Conservation (phyloP, 2,329 filamentous ascomycete species). For the Pseudocercospora ulei region DNA sequence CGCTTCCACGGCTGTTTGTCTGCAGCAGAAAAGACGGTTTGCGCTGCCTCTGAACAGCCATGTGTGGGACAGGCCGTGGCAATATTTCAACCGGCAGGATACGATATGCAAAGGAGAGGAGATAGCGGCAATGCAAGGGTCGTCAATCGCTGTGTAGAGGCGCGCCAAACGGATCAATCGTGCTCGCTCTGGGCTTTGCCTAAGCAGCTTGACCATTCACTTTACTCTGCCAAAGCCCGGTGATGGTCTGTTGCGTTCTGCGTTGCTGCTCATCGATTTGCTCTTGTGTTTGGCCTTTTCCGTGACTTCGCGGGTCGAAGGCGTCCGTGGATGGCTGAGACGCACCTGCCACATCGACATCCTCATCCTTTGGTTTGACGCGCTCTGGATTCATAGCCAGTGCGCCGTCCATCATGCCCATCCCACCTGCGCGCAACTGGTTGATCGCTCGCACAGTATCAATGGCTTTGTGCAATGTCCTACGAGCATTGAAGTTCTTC, state of each 20-base stretch:
- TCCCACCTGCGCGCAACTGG: conserved; percentile 52
- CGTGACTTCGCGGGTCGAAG: conserved; percentile 51
- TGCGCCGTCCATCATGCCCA: conserved; percentile 53
- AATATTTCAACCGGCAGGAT: too few species aligned
- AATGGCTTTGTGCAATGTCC: conserved; percentile 57
- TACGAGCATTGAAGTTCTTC: conserved; percentile 60
- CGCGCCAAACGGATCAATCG: too few species aligned
- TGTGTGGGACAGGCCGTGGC: too few species aligned
- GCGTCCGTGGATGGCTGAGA: conserved; percentile 26
- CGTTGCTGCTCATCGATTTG: conserved; percentile 54
- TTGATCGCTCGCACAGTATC: conserved; percentile 60
- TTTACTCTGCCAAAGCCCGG: conserved; percentile 45
- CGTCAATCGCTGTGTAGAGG: too few species aligned
- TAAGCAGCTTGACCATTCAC: conserved; percentile 17
- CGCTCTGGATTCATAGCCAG: conserved; percentile 47
- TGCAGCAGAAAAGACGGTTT: too few species aligned
- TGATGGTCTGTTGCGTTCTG: conserved; percentile 50
- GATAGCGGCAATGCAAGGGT: too few species aligned
- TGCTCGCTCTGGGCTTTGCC: not conserved
- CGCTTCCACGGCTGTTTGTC: too few species aligned
- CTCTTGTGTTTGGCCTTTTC: conserved; percentile 52
- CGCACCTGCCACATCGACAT: conserved; percentile 39
- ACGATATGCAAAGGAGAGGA: too few species aligned
- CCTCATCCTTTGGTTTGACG: conserved; percentile 26
- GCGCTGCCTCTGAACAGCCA: too few species aligned